phyloP scores from a whole-genome alignment of 176 grass and related monocot genomes.

The Rhipidocladum racemiflorum region DNA sequence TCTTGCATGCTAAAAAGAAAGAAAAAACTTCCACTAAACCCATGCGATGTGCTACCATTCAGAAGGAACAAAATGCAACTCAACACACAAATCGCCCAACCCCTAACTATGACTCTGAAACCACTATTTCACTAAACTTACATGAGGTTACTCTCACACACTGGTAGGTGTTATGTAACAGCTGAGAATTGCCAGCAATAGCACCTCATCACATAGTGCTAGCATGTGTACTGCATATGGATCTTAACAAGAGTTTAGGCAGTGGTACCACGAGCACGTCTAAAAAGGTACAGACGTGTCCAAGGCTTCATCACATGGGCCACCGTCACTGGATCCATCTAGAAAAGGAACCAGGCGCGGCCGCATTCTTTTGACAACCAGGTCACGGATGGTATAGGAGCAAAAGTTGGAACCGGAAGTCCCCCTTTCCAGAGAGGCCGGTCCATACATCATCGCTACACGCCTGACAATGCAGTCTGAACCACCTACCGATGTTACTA shows the following conservation, averaged over 20 bases:
- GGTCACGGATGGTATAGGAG: background rate
- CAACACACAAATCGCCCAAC: background rate
- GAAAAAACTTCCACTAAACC: background rate
- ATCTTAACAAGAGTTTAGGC: background rate
- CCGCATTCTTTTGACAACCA: background rate
- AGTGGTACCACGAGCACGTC: background rate
- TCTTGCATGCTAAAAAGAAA: background rate
- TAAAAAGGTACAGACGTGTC: slow-evolving; percentile 3
- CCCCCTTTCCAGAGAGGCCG: slow-evolving; percentile 4
- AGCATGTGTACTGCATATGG: background rate
- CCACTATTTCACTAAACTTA: background rate
- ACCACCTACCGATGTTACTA: background rate
- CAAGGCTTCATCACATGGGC: slow-evolving; percentile 20
- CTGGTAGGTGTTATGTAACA: background rate
- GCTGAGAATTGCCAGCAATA: background rate
- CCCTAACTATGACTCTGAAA: background rate
- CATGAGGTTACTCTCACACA: background rate
- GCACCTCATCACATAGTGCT: background rate
- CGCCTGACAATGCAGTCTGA: background rate
- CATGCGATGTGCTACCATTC: background rate
- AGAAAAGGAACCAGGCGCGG: background rate
- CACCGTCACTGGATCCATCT: background rate
- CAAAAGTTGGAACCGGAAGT: slow-evolving; percentile 31
- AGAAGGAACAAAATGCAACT: background rate
- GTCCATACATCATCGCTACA: background rate